Evolutionary conservation across 2,329 filamentous ascomycete species (phyloP), one percentile per base, ranked within the genome.

Genomic region (Alternaria sp.): DNA sequence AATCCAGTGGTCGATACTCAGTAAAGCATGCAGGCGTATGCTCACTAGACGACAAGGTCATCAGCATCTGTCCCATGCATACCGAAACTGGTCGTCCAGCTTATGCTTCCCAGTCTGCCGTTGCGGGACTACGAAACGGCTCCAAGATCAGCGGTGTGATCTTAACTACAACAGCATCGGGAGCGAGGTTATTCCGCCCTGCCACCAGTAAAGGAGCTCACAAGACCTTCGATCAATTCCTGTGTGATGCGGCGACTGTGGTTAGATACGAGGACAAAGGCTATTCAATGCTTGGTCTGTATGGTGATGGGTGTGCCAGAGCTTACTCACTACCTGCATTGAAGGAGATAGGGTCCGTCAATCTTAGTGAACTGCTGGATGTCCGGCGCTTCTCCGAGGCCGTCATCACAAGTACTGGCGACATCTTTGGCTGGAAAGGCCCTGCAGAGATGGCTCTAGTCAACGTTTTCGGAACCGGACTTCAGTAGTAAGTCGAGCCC

Each of bases 171-270:
- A 91, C 89, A 1, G 79, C 81, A 39, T 85, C 84, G 3, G 92
- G 93, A 68, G 89, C 88, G n/a, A 88, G 93, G 55, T 88, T 99
- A 48, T 97, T 97, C 82, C 91, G 89, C 65, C 94, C 95, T 0
- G 88, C 92, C 3, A 86, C 86, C 1, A 84, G 88, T 21, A 98
- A 97, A 78, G 95, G 94, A n/a, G 93, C 94, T 0, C 91, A 93
- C 54, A 97, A 95, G 69, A 88, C 88, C 1, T 98, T 95, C 79
- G 93, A 97, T 69, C 88, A 91, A 66, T 86, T 84, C 58, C 81
- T 96, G 39, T 98, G 94, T 73, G 90, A 96, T 69, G 85, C 91
- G 1, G 94, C 95, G 2, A 83, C 85, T 3, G 86, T 98, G 0
- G 88, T 90, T 0, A 88, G 91, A 52, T 88, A 90, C 31, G 88